These are phyloP conservation scores for Zopfia rhizophila DNA, from an alignment of 2,329 filamentous ascomycete species.

Conservation along the genomic window DNA sequence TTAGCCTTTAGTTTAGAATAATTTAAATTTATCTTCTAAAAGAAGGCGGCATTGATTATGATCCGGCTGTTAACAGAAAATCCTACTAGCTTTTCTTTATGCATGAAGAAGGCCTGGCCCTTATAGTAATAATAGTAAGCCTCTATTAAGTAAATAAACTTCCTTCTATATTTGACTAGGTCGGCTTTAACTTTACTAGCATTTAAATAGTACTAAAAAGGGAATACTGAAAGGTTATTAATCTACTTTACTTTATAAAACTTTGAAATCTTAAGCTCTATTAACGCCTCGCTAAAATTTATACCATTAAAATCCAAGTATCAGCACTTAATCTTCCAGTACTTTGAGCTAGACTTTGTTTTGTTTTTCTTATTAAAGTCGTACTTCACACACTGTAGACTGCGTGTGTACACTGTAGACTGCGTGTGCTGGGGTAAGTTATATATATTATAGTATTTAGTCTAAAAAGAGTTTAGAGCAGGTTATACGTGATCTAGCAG, in stretches of 20 bases:
- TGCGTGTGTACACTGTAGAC: no score
- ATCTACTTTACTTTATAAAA: constrained; percentile 26
- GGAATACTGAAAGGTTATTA: constrained; percentile 17
- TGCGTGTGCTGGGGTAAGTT: no score
- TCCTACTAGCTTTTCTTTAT: no score
- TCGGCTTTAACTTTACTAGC: constrained; percentile 8
- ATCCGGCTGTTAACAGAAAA: no score
- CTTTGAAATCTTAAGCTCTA: constrained; percentile 8
- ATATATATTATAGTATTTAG: constrained; percentile 20
- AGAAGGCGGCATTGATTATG: no score
- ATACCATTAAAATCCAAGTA: constrained; percentile 21
- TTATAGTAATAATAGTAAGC: no score
- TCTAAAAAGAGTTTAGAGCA: constrained; percentile 29
- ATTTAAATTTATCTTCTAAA: no score
- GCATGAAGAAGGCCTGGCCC: no score
- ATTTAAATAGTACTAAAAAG: constrained; percentile 16
- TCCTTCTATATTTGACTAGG: constrained; percentile 5
- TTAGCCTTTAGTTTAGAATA: no score
- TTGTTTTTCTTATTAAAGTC: constrained; percentile 12
- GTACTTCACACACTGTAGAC: constrained; percentile 1
- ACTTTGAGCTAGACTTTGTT: constrained; percentile 6
- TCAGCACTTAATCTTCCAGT: constrained; percentile 9
- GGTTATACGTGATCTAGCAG: constrained; percentile 28
- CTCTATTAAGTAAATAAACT: no score
- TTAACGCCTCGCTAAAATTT: constrained; percentile 20